These are phyloP conservation scores for Olyra latifolia DNA, from an alignment of 176 grass and related monocot species.

Conservation along the genomic window DNA sequence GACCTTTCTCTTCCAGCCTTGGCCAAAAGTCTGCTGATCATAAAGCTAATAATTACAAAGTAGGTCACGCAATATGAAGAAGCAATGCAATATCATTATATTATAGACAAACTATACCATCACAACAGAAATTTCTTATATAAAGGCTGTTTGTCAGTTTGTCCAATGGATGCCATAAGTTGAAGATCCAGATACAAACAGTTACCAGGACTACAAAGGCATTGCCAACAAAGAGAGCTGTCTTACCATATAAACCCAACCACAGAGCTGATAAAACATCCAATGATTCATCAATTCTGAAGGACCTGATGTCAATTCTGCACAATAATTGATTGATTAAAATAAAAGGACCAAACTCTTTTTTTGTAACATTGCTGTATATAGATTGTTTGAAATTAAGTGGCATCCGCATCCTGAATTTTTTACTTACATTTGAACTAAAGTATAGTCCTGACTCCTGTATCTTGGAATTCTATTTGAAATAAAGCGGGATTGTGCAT, in stretches of 20 bases:
- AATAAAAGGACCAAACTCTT: neutral
- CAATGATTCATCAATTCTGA: neutral
- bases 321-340: neutral
- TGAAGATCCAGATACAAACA: neutral
- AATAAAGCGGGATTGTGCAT: too few relatives aligned
- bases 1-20: neutral
- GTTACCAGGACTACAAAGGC: neutral
- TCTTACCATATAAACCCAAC: neutral
- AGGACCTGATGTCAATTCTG: neutral
- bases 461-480: neutral
- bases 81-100: neutral
- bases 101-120: neutral
- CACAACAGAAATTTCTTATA: neutral
- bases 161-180: neutral
- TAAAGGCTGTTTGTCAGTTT: neutral
- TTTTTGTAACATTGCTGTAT: neutral
- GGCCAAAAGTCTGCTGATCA: neutral
- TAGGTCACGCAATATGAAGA: neutral
- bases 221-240: neutral
- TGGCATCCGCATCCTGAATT: neutral
- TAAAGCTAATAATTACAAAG: neutral
- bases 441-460: neutral
- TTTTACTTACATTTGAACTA: neutral
- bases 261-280: neutral
- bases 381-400: slow-evolving; percentile 5